These are phyloP conservation scores for Isabelozyma heimii DNA, from an alignment of 805 yeast genomes.

Conservation along the genomic window DNA sequence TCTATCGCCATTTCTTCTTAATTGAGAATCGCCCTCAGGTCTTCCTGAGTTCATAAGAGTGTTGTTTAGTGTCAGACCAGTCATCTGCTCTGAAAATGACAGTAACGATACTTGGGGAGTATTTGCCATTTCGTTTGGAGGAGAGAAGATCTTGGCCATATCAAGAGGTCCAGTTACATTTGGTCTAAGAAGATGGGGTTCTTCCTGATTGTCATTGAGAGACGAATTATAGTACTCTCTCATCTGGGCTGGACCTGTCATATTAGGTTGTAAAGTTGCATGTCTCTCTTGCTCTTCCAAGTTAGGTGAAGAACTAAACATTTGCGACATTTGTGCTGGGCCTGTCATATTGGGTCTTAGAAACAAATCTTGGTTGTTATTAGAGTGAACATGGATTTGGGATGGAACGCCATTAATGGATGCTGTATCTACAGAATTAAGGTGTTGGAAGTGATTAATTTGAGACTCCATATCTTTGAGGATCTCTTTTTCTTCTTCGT, in stretches of 20 bases:
- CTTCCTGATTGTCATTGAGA: slow-evolving; percentile 3
- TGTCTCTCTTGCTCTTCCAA: slow-evolving; percentile 6
- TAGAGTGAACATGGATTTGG: slow-evolving; percentile 39
- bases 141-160: slow-evolving; percentile 31
- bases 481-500: slow-evolving; percentile 68
- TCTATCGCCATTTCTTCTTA: slow-evolving; percentile 5
- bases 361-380: slow-evolving; percentile 9
- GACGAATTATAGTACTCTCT: slow-evolving; percentile 16
- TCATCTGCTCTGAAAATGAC: slow-evolving; percentile 41
- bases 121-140: slow-evolving; percentile 9
- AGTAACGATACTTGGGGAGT: slow-evolving; percentile 26
- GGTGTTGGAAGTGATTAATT: slow-evolving; percentile 70
- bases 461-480: slow-evolving; percentile 73
- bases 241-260: slow-evolving; percentile 46
- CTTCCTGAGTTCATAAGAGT: slow-evolving; percentile 33
- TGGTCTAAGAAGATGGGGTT: slow-evolving; percentile 17
- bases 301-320: slow-evolving; percentile 22
- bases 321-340: slow-evolving; percentile 40
- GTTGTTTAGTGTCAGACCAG: slow-evolving; percentile 32
- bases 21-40: slow-evolving; percentile 9
- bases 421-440: slow-evolving; percentile 71
- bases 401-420: slow-evolving; percentile 69
- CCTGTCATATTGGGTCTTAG: slow-evolving; percentile 47
- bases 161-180: slow-evolving; percentile 31
- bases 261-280: slow-evolving; percentile 29